phyloP scores from a whole-genome alignment of 805 yeast species.

The Candida nanaspora region DNA sequence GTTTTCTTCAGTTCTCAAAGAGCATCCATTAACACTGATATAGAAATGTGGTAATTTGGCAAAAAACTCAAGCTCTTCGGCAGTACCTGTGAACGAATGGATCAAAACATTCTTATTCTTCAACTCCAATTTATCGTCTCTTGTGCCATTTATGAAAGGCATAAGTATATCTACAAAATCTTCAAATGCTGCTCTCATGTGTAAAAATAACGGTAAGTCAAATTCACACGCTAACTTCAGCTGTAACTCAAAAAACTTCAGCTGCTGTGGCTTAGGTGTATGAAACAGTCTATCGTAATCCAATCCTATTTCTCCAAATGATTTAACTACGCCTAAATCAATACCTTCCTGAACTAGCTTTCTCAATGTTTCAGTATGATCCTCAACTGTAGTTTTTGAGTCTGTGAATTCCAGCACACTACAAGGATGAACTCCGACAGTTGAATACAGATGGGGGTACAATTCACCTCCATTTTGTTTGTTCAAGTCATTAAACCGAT shows the following conservation, averaged over 20 bases:
- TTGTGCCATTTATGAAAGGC: constrained; percentile 49
- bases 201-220: constrained; percentile 75
- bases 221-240: constrained; percentile 55
- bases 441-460: constrained; percentile 41
- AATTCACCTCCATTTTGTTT: constrained; percentile 6
- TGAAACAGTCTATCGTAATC: constrained; percentile 88
- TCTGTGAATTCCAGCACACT: constrained; percentile 50
- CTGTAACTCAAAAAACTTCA: constrained; percentile 62
- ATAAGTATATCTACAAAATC: constrained; percentile 64
- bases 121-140: constrained; percentile 20
- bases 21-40: constrained; percentile 90
- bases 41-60: constrained; percentile 49
- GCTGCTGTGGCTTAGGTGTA: constrained; percentile 63
- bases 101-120: constrained; percentile 62
- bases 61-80: constrained; percentile 51
- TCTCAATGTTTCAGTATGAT: constrained; percentile 43
- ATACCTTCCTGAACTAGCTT: constrained; percentile 41
- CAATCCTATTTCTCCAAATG: constrained; percentile 93
- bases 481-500: constrained; percentile 6
- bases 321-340: constrained; percentile 49
- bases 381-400: constrained; percentile 20
- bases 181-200: constrained; percentile 78
- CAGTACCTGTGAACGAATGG: constrained; percentile 89
- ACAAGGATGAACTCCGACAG: constrained; percentile 97
- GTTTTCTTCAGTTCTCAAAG: constrained; percentile 73